These are phyloP conservation scores for Phytophthora sansomeana DNA, from an alignment of 352 stramenopile genomes.

Conservation along the genomic window DNA sequence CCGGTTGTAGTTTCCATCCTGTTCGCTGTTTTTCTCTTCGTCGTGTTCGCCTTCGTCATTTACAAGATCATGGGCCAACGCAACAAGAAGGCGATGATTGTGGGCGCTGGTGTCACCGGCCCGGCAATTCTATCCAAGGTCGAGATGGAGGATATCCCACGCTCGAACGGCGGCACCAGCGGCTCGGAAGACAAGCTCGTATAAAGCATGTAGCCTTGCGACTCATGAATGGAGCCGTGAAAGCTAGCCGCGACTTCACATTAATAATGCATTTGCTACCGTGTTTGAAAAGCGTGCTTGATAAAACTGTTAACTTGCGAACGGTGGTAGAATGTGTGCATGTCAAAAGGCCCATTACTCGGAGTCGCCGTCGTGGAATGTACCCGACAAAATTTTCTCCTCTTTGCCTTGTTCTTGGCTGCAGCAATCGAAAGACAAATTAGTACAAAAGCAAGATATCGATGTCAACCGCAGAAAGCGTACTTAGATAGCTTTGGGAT, in stretches of 20 bases:
- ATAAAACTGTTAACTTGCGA: not conserved
- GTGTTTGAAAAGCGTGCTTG: not conserved
- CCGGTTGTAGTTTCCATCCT: constrained; percentile 38
- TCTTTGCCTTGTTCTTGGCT: constrained; percentile 67
- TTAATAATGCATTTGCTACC: constrained; percentile 21
- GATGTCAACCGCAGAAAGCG: not conserved
- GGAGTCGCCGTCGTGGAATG: constrained; percentile 72
- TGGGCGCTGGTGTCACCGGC: constrained; percentile 22
- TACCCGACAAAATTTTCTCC: constrained; percentile 70
- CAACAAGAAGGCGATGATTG: constrained; percentile 30
- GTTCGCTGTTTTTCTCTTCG: constrained; percentile 14
- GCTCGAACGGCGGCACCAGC: constrained; percentile 5
- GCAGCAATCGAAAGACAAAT: not conserved
- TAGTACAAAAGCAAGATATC: constrained; percentile 4
- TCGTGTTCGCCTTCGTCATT: constrained; percentile 25
- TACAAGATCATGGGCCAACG: constrained; percentile 38
- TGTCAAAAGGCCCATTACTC: constrained; percentile 39
- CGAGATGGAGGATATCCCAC: constrained; percentile 33
- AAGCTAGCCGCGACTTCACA: constrained; percentile 7
- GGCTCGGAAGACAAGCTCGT: constrained; percentile 31
- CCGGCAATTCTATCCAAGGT: constrained; percentile 33
- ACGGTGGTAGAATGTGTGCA: not conserved
- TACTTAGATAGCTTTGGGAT: constrained; percentile 55
- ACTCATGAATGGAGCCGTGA: not conserved
- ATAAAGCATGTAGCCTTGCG: constrained; percentile 9